Percentiles rank a stretch among this genome's conserved stretches.
These are phyloP conservation scores for Trametes punicea DNA, from an alignment of 768 basidiomycete species.

Conservation along the genomic window DNA sequence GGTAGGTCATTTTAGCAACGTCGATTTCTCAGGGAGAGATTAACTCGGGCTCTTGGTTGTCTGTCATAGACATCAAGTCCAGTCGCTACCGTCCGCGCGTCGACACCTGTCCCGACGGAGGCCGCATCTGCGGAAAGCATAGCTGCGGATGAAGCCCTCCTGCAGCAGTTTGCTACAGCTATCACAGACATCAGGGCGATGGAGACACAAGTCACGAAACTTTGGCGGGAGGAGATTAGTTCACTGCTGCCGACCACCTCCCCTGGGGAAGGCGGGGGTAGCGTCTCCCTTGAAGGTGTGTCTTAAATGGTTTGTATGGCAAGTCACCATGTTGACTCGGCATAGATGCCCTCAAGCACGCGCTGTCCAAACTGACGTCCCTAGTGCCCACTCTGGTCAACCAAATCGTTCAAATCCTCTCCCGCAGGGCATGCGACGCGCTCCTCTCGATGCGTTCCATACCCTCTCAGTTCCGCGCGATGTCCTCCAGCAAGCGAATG, in stretches of 20 bases:
- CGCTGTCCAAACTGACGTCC: conserved; percentile 46
- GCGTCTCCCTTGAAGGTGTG: conserved; percentile 53
- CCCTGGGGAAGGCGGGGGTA: conserved; percentile 19
- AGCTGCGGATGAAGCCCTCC: conserved; percentile 58
- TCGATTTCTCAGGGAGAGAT: not conserved
- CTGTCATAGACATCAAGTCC: conserved; percentile 24
- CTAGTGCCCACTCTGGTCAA: conserved; percentile 56
- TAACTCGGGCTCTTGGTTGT: too few species aligned
- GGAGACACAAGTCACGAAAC: conserved; percentile 44
- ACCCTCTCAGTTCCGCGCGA: conserved; percentile 86
- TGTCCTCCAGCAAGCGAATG: conserved; percentile 61
- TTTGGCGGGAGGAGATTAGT: conserved; percentile 71
- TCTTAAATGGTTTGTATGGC: not conserved
- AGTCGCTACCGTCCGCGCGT: conserved; percentile 39
- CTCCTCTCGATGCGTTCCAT: conserved; percentile 83
- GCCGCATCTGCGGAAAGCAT: conserved; percentile 49
- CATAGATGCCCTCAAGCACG: conserved; percentile 54
- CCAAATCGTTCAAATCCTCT: conserved; percentile 69
- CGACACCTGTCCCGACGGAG: conserved; percentile 54
- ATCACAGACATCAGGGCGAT: conserved; percentile 67
- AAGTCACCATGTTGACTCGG: not conserved
- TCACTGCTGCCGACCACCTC: conserved; percentile 52
- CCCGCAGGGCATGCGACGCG: conserved; percentile 79
- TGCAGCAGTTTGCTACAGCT: conserved; percentile 63
- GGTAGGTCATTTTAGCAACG: conserved; percentile 23